These are phyloP conservation scores for Lasiosphaeris hirsuta DNA, from an alignment of 495 filamentous ascomycete species.

Conservation along the genomic window DNA sequence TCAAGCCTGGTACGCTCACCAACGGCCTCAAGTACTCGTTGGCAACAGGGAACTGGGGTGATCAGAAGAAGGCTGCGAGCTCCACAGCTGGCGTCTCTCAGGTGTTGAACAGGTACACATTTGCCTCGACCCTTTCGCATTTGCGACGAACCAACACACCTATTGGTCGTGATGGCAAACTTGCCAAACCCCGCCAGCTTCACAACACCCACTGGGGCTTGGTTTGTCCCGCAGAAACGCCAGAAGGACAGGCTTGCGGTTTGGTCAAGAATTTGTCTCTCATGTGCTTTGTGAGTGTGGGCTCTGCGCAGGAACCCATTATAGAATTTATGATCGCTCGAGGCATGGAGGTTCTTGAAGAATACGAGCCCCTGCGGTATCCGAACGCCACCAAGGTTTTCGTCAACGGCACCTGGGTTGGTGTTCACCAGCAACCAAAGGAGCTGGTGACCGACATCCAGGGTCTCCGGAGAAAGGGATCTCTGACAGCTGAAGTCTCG, in stretches of 20 bases:
- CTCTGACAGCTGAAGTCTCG: conserved; percentile 73
- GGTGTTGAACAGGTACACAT: conserved; percentile 96
- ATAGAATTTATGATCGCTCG: conserved; percentile 91
- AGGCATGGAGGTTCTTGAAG: conserved; percentile 94
- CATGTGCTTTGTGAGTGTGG: conserved; percentile 97
- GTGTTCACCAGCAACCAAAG: conserved; percentile 78
- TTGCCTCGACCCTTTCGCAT: conserved; percentile 93
- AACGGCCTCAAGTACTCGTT: conserved; percentile 94
- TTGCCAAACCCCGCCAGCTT: conserved; percentile 94
- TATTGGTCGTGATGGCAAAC: conserved; percentile 95
- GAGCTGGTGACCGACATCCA: conserved; percentile 74
- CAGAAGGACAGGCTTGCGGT: conserved; percentile 97
- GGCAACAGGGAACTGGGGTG: conserved; percentile 99
- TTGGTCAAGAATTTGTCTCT: conserved; percentile 96
- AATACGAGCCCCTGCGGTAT: conserved; percentile 84
- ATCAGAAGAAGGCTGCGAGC: conserved; percentile 94
- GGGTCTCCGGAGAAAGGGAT: conserved; percentile 76
- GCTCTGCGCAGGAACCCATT: conserved; percentile 83
- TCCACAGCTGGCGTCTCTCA: conserved; percentile 96
- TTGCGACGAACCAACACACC: conserved; percentile 95
- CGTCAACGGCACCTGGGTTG: conserved; percentile 97
- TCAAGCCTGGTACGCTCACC: conserved; percentile 86
- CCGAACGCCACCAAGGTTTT: conserved; percentile 97
- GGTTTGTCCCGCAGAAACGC: conserved; percentile 96
- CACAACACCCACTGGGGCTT: conserved; percentile 99